Base-by-base conservation (phyloP, 306 rosid species). In the Prunus fruticosa region DNA sequence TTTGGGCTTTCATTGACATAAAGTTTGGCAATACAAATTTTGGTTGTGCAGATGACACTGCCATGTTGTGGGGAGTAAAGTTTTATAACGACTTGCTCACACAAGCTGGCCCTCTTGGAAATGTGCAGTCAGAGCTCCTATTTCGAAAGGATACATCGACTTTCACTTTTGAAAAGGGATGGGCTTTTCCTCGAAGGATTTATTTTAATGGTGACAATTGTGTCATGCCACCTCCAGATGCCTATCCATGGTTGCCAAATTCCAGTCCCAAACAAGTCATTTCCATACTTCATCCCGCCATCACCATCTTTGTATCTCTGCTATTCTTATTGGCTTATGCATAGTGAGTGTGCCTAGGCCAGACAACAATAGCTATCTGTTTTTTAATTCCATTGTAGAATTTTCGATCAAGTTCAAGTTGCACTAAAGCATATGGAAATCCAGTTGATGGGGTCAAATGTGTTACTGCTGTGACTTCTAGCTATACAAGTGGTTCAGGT, bases 141-240 rank as follows among this genome's bases (percentile, higher is more conserved):
- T 88, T 95, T 64, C 84, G 87, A 70, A 95, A 95, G 76, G 99
- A 92, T 78, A 30, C 79, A 73, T 85, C 93, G 61, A 92, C 96
- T 65, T 95, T 95, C 83, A 89, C 97, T 67, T 90, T 92, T 27
- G 99, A 95, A 52, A 95, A 95, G 75, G 99, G 99, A 63, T 95
- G 99, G 97, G 99, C 97, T 62, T 95, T 95, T 81, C 97, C 99
- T 8, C 84, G 99, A 78, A 95, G 99, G 52, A 83, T 95, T 77
- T 95, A 95, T 76, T 95, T 95, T 83, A 95, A 95, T 14, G 97
- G 97, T 20, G 92, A 88, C 78, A 88, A 88, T 69, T 88, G 92
- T 81, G 92, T 88, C 67, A 86, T 88, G 92, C 99, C 99, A 73
- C 96, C 99, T 69, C 99, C 99, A 41, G 99, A 95, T 83, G 84